A percentile compares a stretch with the other conserved stretches of the same genome.
phyloP scores from a whole-genome alignment of 1,139 yeast species.

The Nadsonia starkeyi-henricii region DNA sequence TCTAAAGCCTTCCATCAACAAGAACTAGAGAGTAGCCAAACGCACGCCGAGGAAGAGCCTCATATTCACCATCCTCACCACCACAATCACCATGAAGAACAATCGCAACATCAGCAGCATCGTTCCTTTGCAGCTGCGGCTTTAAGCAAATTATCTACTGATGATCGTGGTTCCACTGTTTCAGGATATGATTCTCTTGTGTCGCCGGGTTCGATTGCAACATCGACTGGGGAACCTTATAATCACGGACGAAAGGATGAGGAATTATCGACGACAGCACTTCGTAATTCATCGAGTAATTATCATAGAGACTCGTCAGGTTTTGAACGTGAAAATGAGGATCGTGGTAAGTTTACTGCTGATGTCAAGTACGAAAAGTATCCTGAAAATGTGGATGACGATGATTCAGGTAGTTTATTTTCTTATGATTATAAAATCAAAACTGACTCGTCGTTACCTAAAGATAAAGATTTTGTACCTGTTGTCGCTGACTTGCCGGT shows the following conservation, averaged over 20 bases:
- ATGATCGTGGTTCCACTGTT: not conserved
- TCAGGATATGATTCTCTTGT: conserved; percentile 6
- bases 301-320: conserved; percentile 11
- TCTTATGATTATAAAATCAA: conserved; percentile 23
- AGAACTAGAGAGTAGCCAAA: not conserved
- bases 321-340: conserved; percentile 2
- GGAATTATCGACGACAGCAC: not conserved
- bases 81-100: not conserved
- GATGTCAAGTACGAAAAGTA: conserved; percentile 1
- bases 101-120: not conserved
- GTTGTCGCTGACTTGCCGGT: conserved; percentile 21
- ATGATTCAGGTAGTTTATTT: conserved; percentile 20
- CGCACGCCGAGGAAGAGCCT: not conserved
- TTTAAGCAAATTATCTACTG: not conserved
- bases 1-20: not conserved
- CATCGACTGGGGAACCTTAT: not conserved
- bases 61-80: not conserved
- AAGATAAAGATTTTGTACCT: conserved; percentile 21
- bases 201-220: conserved; percentile 1
- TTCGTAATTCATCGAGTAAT: conserved; percentile 10
- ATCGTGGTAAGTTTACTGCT: not conserved
- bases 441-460: conserved; percentile 19
- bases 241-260: not conserved
- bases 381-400: conserved; percentile 11
- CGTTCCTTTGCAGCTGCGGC: not conserved